Conservation (phyloP, 768 basidiomycete species). For the Hemileccinum rubropunctum region DNA sequence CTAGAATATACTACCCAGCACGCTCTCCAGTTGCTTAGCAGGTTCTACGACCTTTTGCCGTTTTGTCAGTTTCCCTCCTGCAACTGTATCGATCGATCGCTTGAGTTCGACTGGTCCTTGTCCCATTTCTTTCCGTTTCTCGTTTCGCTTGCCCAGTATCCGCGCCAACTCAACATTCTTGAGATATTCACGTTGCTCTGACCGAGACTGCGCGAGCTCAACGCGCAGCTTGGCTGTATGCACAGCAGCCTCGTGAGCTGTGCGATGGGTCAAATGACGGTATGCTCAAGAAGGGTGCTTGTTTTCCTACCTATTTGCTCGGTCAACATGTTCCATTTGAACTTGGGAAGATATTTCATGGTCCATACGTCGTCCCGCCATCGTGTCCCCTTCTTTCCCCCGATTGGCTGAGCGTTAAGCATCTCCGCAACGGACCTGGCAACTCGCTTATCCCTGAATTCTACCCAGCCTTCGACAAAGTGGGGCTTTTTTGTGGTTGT, state of each 20-base stretch:
- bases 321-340: slow-evolving; percentile 98
- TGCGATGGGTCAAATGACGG: slow-evolving; percentile 9
- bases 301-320: slow-evolving; percentile 91
- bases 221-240: slow-evolving; percentile 88
- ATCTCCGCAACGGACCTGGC: slow-evolving; percentile 89
- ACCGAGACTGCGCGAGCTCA: slow-evolving; percentile 82
- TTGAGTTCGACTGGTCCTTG: slow-evolving; percentile 40
- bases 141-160: slow-evolving; percentile 77
- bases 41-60: slow-evolving; percentile 9
- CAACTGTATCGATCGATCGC: slow-evolving; percentile 12
- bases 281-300: not conserved
- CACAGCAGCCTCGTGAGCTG: slow-evolving; percentile 91
- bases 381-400: slow-evolving; percentile 84
- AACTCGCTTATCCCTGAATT: slow-evolving; percentile 92
- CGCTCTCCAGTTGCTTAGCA: slow-evolving; percentile 38
- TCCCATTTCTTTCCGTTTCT: slow-evolving; percentile 59
- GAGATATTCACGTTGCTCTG: slow-evolving; percentile 91
- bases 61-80: slow-evolving; percentile 13
- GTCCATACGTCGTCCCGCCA: slow-evolving; percentile 99
- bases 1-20: slow-evolving; percentile 55
- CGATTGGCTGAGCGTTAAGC: slow-evolving; percentile 95
- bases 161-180: slow-evolving; percentile 91
- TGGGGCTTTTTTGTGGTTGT: slow-evolving; percentile 83
- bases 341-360: slow-evolving; percentile 96
- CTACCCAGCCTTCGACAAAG: slow-evolving; percentile 97